These are phyloP conservation scores for Diphasiastrum complanatum DNA, from an alignment of 83 land plant species.

Conservation along the genomic window DNA sequence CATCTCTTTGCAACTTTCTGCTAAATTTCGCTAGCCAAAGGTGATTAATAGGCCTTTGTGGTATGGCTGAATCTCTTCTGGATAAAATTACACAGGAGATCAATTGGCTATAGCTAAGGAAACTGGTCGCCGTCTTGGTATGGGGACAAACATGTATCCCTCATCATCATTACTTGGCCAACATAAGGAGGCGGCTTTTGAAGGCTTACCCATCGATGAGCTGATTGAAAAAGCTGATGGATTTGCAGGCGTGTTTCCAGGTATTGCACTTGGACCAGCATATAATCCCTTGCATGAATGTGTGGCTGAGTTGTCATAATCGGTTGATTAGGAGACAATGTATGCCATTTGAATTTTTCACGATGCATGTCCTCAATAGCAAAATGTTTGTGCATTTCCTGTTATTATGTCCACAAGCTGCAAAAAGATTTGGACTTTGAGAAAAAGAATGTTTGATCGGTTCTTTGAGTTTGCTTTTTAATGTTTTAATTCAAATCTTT, in stretches of 20 bases:
- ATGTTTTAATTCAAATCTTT: too few species aligned
- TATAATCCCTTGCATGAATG: not conserved
- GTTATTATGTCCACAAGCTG: too few species aligned
- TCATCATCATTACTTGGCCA: conserved; percentile 62
- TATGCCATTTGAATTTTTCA: too few species aligned
- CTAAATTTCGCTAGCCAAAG: conserved; percentile 18
- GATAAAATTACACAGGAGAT: conserved; percentile 20
- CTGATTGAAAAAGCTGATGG: conserved; percentile 72
- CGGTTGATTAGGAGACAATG: too few species aligned
- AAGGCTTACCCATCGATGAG: conserved; percentile 51
- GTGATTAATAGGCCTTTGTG: too few species aligned
- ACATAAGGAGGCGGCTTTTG: conserved; percentile 45
- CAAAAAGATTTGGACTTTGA: too few species aligned
- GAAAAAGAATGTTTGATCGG: too few species aligned
- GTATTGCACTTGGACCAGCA: conserved; percentile 26
- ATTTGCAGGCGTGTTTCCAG: conserved; percentile 64
- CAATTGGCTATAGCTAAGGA: conserved; percentile 64
- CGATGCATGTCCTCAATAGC: too few species aligned
- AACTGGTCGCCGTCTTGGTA: conserved; percentile 63
- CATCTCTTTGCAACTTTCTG: not conserved
- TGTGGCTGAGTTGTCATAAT: too few species aligned
- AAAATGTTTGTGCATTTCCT: too few species aligned
- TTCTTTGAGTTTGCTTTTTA: too few species aligned
- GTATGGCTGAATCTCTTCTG: too few species aligned
- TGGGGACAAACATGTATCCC: conserved; percentile 82